phyloP scores from a whole-genome alignment of 192 early-diverging fungal species.

The Chytriomyces confervae region DNA sequence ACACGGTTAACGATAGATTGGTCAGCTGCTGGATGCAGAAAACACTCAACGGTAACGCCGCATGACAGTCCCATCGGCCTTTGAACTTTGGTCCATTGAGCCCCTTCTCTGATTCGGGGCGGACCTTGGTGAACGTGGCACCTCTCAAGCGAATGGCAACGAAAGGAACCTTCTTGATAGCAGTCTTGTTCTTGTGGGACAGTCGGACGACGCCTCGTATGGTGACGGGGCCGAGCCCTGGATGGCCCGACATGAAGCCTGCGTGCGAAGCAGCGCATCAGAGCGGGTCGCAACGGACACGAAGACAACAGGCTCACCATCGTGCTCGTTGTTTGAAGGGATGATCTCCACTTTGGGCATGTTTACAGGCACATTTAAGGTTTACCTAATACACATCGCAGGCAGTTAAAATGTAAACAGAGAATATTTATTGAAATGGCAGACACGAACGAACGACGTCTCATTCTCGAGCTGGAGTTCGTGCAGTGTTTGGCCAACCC shows the following conservation, averaged over 20 bases:
- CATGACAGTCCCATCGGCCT: slow-evolving; percentile 17
- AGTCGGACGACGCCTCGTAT: slow-evolving; percentile 26
- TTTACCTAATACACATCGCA: too few species aligned
- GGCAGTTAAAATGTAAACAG: too few species aligned
- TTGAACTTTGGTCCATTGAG: slow-evolving; percentile 26
- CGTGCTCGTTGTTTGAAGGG: not conserved
- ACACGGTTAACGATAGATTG: not conserved
- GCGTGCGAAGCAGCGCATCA: not conserved
- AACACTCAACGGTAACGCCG: slow-evolving; percentile 9
- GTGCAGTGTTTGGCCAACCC: slow-evolving; percentile 94
- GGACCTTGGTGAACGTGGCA: slow-evolving; percentile 20
- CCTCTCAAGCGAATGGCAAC: slow-evolving; percentile 26
- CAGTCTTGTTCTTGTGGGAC: slow-evolving; percentile 19
- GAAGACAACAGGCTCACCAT: not conserved
- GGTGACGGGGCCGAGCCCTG: slow-evolving; percentile 25
- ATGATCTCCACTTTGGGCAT: not conserved
- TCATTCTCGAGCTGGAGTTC: slow-evolving; percentile 94
- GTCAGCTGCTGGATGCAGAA: not conserved
- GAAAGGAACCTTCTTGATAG: slow-evolving; percentile 13
- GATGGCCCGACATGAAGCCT: slow-evolving; percentile 21
- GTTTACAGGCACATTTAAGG: too few species aligned
- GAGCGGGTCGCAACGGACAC: not conserved
- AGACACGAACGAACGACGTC: slow-evolving; percentile 46
- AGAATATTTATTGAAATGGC: not conserved
- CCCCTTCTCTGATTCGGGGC: not conserved